Percentiles rank a stretch among this genome's conserved stretches.
Conservation (phyloP, 805 yeast species). For the Wickerhamiella shivajii region DNA sequence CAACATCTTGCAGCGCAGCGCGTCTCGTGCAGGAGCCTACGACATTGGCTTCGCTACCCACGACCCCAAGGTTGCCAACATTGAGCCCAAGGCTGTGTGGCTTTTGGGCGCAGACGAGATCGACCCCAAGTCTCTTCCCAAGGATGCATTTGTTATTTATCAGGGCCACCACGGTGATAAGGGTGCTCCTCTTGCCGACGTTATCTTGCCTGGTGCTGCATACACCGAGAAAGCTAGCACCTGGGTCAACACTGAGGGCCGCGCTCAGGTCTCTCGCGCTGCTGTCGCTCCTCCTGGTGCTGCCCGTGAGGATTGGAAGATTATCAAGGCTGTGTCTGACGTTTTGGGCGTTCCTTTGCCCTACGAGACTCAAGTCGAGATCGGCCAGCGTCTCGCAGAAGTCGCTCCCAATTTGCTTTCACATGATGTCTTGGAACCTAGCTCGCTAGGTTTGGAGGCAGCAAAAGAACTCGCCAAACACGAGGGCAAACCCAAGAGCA, state of each 20-base stretch:
- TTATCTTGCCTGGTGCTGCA: conserved; percentile 73
- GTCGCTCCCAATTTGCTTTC: conserved; percentile 69
- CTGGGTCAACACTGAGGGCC: conserved; percentile 80
- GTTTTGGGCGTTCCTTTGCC: conserved; percentile 57
- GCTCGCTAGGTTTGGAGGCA: conserved; percentile 39
- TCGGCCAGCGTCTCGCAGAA: conserved; percentile 56
- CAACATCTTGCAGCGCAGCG: conserved; percentile 68
- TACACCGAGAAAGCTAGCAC: conserved; percentile 80
- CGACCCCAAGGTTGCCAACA: conserved; percentile 31
- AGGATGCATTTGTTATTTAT: conserved; percentile 75
- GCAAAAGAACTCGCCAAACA: conserved; percentile 28
- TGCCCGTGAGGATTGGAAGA: conserved; percentile 88
- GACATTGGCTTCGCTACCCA: conserved; percentile 62
- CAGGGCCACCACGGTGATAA: conserved; percentile 87
- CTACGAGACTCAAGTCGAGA: conserved; percentile 54
- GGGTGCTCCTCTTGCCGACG: conserved; percentile 82
- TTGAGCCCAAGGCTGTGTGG: conserved; percentile 60
- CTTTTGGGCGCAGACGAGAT: conserved; percentile 77
- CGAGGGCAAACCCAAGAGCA: conserved; percentile 27
- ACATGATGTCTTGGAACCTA: conserved; percentile 62
- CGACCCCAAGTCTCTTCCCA: conserved; percentile 51
- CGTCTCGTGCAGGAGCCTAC: conserved; percentile 75
- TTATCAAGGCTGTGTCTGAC: conserved; percentile 69
- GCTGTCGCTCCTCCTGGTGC: conserved; percentile 79
- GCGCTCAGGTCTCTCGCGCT: conserved; percentile 73